These are phyloP conservation scores for Cryptosporidium parvum DNA, from an alignment of 169 alveolate genomes.

Conservation along the genomic window DNA sequence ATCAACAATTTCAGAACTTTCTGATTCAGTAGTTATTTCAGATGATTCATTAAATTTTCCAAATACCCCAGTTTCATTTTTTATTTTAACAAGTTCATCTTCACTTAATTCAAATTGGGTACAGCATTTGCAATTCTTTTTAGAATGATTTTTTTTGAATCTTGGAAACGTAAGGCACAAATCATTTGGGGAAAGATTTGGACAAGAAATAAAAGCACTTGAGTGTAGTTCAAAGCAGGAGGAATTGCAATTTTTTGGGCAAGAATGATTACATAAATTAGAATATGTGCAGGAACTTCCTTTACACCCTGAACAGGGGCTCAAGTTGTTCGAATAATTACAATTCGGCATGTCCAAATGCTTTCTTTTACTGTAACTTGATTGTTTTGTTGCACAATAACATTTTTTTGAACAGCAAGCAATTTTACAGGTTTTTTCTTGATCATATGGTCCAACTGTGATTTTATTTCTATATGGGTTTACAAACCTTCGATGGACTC, in stretches of 20 bases:
- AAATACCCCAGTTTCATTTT: background rate
- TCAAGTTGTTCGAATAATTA: background rate
- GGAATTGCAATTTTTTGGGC: background rate
- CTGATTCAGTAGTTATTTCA: background rate
- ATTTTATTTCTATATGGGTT: constrained; percentile 1
- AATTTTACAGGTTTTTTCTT: background rate
- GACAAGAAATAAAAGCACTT: background rate
- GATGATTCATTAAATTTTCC: background rate
- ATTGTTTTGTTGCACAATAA: too few species aligned
- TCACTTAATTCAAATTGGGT: background rate
- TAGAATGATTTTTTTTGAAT: background rate
- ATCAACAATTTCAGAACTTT: background rate
- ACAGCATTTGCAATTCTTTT: background rate
- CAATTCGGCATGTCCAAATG: background rate
- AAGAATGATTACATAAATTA: background rate
- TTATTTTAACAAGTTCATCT: background rate
- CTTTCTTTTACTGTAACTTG: background rate
- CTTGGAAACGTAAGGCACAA: background rate
- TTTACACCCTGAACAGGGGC: background rate
- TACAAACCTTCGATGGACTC: background rate
- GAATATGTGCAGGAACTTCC: too few species aligned
- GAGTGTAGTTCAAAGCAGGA: background rate
- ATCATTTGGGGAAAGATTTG: background rate
- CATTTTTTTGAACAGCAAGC: background rate
- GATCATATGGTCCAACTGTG: background rate